Base-by-base conservation (phyloP, 768 basidiomycete genomes). In the Rhodotorula babjevae region DNA sequence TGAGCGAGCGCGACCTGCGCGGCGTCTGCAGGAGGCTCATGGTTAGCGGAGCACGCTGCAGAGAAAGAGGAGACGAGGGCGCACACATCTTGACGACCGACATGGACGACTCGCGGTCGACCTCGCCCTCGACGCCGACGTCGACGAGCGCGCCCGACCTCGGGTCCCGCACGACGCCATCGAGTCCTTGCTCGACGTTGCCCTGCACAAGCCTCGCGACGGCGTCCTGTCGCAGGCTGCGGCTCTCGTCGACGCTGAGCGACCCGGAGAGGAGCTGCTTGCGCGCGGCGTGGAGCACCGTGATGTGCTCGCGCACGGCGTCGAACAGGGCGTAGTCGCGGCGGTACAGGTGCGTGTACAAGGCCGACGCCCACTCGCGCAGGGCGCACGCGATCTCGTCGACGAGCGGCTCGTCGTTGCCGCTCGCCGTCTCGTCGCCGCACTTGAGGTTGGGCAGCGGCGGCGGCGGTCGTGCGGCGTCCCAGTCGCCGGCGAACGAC, bases 301-400 rank as follows among this genome's bases (percentile, higher is more conserved):
- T 92, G 72, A 98, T 91, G 77, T 95, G 92, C 64, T 89, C 89
- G 69, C 87, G 87, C 66, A 98, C 92, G 15, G 87, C 84, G 71
- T 89, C 87, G 81, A 98, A 98, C 29, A 93, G 86, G 55, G 86
- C 86, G 83, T 98, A 98, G 77, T 97, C 91, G 66, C 93, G 87
- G 58, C 87, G 85, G 16, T 90, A 89, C 55, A 98, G 88, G 80
- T 96, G 93, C 73, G 89, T 89, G 79, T 92, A 93, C 86, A 97
- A 89, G 63, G 93, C 84, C 49, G 87, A 86, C 78, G 95, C 90
- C 93, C 94, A 98, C 86, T 98, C 95, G 52, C 95, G 88, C 57
- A 98, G 83, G 0, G 95, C 94, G 15, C 92, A 95, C 0, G 95
- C 92, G 75, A 98, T 95, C 83, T 98, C 95, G 82, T 98, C 95